Evolutionary conservation across 2,329 filamentous ascomycete genomes (phyloP).

Genomic region (Akanthomyces muscarius): DNA sequence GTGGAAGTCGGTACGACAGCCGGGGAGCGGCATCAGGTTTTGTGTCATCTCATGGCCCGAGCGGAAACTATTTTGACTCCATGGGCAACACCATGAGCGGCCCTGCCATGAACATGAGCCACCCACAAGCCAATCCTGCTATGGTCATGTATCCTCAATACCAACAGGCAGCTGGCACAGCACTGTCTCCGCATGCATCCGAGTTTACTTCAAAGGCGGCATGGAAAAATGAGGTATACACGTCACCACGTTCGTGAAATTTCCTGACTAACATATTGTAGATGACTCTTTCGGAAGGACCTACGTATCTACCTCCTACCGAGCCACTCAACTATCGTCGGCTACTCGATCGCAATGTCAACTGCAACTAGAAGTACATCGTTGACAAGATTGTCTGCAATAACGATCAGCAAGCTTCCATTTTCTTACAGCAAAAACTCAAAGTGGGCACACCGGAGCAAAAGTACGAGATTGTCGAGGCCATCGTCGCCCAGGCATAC

Average conservation of each 20-base stretch:
- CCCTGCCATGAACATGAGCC: constrained; percentile 31
- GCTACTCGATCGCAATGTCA: constrained; percentile 89
- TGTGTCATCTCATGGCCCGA: constrained; percentile 32
- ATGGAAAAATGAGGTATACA: constrained; percentile 54
- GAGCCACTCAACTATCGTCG: constrained; percentile 96
- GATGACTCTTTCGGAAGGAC: constrained; percentile 51
- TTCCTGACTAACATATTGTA: constrained; percentile 27
- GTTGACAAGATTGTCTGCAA: constrained; percentile 99
- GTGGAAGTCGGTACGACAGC: constrained; percentile 44
- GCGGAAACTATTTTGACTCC: constrained; percentile 33
- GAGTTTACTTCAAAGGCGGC: constrained; percentile 61
- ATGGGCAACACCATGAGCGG: constrained; percentile 34
- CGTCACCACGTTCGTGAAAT: neutral
- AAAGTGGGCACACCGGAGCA: constrained; percentile 94
- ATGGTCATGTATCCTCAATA: constrained; percentile 46
- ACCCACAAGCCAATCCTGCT: constrained; percentile 35
- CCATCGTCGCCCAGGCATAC: constrained; percentile 92
- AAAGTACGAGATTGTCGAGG: constrained; percentile 95
- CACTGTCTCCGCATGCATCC: constrained; percentile 67
- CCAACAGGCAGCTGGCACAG: constrained; percentile 57
- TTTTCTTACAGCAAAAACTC: constrained; percentile 97
- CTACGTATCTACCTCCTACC: constrained; percentile 78
- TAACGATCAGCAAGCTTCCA: constrained; percentile 98
- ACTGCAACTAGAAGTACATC: constrained; percentile 99
- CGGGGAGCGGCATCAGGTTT: constrained; percentile 36